Evolutionary conservation across 768 basidiomycete species (phyloP), one percentile per base, ranked within the genome.

Genomic region (Kwoniella newhampshirensis): DNA sequence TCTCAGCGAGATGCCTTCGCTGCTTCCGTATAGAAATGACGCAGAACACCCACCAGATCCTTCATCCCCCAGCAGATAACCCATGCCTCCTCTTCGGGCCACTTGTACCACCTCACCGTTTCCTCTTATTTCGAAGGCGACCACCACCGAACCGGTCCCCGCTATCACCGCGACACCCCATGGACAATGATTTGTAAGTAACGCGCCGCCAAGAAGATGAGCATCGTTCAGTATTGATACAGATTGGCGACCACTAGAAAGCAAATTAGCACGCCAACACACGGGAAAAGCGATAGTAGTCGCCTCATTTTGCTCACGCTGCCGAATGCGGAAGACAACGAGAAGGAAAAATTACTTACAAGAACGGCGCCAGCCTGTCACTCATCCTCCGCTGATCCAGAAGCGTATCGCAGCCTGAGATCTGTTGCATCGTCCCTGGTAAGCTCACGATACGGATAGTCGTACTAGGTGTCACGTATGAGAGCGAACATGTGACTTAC

Each of bases 201-300:
- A 79, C 4, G 91, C 89, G 0, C 89, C 84, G 9, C 88, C 88
- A 42, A 94, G 84, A 42, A 94, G 86, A 66, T 87, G 83, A 0
- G 88, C 87, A 72, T 94, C 91, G 74, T 93, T 92, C 39, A 85
- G 81, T 47, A 93, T 81, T 39, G 80, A 77, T 21, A 91, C 78
- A 3, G 79, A 72, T 6, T 81, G 79, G 18, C 23, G 17, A 6
- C 39, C 51, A 49, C 51, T 64, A 32, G 32, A 32, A 6, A 32
- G 6, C 6, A 32, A 32, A 32, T 32, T n/a, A n/a, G n/a, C n/a
- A n/a, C n/a, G n/a, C n/a, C n/a, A n/a, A n/a, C n/a, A n/a, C n/a
- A n/a, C n/a, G n/a, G n/a, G n/a, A n/a, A n/a, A n/a, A n/a, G n/a
- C n/a, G n/a, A n/a, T n/a, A n/a, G n/a, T n/a, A n/a, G n/a, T n/a